A percentile compares a stretch with the other conserved stretches of the same genome.
These are phyloP conservation scores for Neotropicomus parvogracilis DNA, from an alignment of 1,284 basidiomycete species.

Conservation along the genomic window DNA sequence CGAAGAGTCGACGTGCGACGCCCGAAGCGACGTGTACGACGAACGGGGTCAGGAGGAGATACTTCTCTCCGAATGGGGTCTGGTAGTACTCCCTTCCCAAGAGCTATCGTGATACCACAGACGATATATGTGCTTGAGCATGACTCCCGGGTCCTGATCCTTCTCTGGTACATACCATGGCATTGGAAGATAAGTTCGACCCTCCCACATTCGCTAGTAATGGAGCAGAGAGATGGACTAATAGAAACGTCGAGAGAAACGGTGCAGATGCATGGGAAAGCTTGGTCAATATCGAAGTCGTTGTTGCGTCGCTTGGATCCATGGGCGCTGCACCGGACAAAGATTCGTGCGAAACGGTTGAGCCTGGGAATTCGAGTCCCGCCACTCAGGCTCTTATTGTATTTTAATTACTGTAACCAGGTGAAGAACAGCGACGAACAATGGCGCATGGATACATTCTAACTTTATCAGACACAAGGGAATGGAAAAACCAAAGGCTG, in stretches of 20 bases:
- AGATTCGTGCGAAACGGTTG: too few relatives aligned
- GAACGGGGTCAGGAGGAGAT: conserved; percentile 60
- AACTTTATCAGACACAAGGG: too few relatives aligned
- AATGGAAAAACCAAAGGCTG: too few relatives aligned
- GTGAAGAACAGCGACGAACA: too few relatives aligned
- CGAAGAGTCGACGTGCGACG: conserved; percentile 52
- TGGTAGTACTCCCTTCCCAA: conserved; percentile 79
- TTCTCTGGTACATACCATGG: conserved; percentile 53
- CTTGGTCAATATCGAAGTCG: conserved; percentile 37
- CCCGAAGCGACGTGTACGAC: conserved; percentile 54
- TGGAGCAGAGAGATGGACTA: conserved; percentile 70
- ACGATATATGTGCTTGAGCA: neutral
- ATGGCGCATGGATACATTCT: too few relatives aligned
- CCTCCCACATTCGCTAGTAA: conserved; percentile 64
- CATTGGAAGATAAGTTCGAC: conserved; percentile 57
- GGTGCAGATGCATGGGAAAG: conserved; percentile 55
- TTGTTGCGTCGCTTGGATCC: conserved; percentile 2
- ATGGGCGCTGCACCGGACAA: too few relatives aligned
- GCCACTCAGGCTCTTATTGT: too few relatives aligned
- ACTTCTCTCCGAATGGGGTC: conserved; percentile 57
- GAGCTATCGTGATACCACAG: conserved; percentile 40
- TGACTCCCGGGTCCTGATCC: too few relatives aligned
- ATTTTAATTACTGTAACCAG: too few relatives aligned
- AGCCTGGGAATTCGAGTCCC: too few relatives aligned
- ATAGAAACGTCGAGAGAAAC: conserved; percentile 58